Base-by-base conservation (phyloP, 805 yeast genomes). In the Starmerella vitae region DNA sequence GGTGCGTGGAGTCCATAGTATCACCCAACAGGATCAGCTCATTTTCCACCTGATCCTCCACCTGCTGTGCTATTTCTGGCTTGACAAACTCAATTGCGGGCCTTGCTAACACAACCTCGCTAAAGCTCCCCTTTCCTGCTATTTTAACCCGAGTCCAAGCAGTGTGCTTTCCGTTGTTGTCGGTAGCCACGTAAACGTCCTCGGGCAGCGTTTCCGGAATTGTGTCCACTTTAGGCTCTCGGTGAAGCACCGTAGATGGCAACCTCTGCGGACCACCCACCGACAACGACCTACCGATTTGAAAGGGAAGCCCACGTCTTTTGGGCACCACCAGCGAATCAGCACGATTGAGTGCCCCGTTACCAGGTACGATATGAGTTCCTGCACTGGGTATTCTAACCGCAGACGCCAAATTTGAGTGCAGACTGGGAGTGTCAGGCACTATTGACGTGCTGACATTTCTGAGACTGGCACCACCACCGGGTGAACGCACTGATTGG, bases 91-190 rank as follows among this genome's bases (percentile, higher is more conserved):
- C 48, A 10, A 53, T 51, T 21, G 51, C 52, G 10, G 56, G 61
- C 13, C 47, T 37, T 3, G 65, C 67, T 27, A 63, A 50, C 6
- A 64, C 56, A 18, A 64, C 68, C 30, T 54, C 50, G 22, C 59
- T 50, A 42, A 64, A 64, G n/a, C 66, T 60, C 5, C 68, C 68
- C 20, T 59, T 51, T 4, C 68, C 68, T 3, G 64, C 50, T 12
- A 47, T 46, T 19, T 51, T 38, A 21, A 59, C 38, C 7, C 46
- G 27, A 20, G 31, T 41, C 51, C 51, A 47, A 9, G 47, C 47
- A 6, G 47, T 36, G 7, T 34, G 36, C 9, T 26, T 21, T n/a
- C 38, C 41, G 12, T 25, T 4, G 13, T 14, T n/a, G 26, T 41
- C 37, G 5, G 19, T 12, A 2, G 51, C 50, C 1, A 46, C 14